Evolutionary conservation across 1,284 basidiomycete species (phyloP), one percentile per base, ranked within the genome.

Genomic region (Sphaerobolus stellatus): DNA sequence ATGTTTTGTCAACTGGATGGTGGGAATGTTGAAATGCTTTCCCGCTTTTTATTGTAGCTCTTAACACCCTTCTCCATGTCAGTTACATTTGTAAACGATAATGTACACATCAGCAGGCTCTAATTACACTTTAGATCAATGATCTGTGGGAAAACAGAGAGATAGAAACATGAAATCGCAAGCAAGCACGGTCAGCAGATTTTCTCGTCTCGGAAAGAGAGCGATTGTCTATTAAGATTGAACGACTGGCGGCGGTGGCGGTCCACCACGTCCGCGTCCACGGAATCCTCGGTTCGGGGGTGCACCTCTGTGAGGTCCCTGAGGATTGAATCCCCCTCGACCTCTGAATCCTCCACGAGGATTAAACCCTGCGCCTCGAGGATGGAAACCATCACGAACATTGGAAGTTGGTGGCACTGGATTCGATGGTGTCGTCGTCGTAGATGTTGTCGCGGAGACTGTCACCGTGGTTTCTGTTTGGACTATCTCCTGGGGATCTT

Each of bases 231-330:
- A 29, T 54, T 49, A 54, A 7, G 52, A 24, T 25, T 48, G 45
- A n/a, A 48, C 48, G 31, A 20, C 28, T 5, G 48, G 28, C 16
- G 41, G 7, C 7, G 48, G 48, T 40, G 31, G 31, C 11, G 31
- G 30, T 29, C 49, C 45, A 13, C 75, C 78, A 33, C 78, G 65
- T 16, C 74, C 79, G 18, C 80, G 68, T 43, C 75, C 80, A 50
- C 79, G 71, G 58, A 68, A 73, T 9, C 67, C 70, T 29, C 76
- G 69, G 46, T 51, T n/a, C 33, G 43, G 38, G 20, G 28, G 28
- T 16, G 75, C 64, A 31, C 74, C 76, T 5, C 76, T 68, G 41
- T 75, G 74, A 18, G 75, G 73, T 30, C 67, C 64, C 27, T 59
- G 51, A 5, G 69, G 62, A 18, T 8, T 28, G 49, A 67, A 69